Base-by-base conservation (phyloP, 78 protist genomes). In the Dictyostelium discoideum region DNA sequence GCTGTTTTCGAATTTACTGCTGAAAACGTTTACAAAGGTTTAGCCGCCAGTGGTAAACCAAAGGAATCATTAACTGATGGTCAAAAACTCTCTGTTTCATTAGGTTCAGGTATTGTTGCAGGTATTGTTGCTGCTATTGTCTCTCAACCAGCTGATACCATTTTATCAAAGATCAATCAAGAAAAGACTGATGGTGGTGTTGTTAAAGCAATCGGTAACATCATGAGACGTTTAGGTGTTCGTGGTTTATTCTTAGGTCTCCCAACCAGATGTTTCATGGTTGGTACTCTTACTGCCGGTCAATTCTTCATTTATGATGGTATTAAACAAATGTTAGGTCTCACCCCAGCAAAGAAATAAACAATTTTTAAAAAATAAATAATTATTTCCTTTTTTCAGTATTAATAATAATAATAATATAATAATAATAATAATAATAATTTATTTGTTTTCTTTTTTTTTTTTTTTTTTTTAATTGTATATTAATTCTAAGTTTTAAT, bases 141-240 rank as follows among this genome's bases (percentile, higher is more conserved):
- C 85, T 98, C 99, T 20, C 99, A 98, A 96, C 99, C 99, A 39
- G 99, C 99, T 76, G 99, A 97, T 93, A 87, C 98, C 24, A n/a
- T 98, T 80, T 80, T 97, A 42, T 96, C 98, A 26, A 57, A 85
- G 85, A 85, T 96, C 88, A 90, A 90, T 73, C 87, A 90, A 82
- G 95, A 90, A 65, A 90, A 90, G 67, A 90, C 95, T 22, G 95
- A 90, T 72, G 95, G 86, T 82, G 95, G 95, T 90, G 88, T 90
- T 37, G 32, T 65, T 16, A 90, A 90, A 74, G 95, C 95, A 44
- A 90, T 90, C 39, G 95, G 85, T 50, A 90, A 82, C 95, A 90
- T 90, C 37, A 39, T 90, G 11, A 90, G 69, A 79, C 74, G 95
- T 57, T 46, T 90, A 14, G 95, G 95, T 90, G 22, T 90, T 24